Evolutionary conservation across 768 basidiomycete genomes (phyloP), one percentile per base, ranked within the genome.

Genomic region (Rhizopogon roseolus): DNA sequence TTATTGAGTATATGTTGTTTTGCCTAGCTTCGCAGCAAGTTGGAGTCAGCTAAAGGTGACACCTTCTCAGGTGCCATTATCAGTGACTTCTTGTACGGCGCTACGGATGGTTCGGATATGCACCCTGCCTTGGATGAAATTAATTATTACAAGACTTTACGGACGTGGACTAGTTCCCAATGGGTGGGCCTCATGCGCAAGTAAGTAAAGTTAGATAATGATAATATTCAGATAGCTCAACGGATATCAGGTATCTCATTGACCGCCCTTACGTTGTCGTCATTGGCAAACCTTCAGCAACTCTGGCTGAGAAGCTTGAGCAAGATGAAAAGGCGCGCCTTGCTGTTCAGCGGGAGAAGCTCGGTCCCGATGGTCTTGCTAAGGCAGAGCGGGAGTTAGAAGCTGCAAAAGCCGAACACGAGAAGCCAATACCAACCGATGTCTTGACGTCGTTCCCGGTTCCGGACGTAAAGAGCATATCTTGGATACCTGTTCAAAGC

Each of bases 381-480:
- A 76, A 81, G 58, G 84, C 85, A 25, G 82, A 77, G 55, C 75
- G 77, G 54, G 80, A 80, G 57, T 75, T 98, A 11, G 85, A 92
- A 60, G 81, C 75, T 36, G 93, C 97, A 5, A 96, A 98, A 71
- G 79, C 80, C 19, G 90, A 94, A 64, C 90, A 98, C 64, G 90
- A 90, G 54, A 73, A 71, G 55, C 83, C 86, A 13, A 93, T 98
- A 40, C 96, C 97, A 2, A 72, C 75, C 13, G 84, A 90, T 25
- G 77, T 98, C 55, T 70, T 99, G 34, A 87, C 84, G 2, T 75
- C 80, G 13, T 98, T 98, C 78, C 88, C 87, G n/a, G 84, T 98
- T 27, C 96, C 95, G 0, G 82, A 90, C 61, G 91, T 96, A 38
- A 86, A 87, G 65, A 88, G 81, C 54, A 95, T 99, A 60, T 84